Conservation (phyloP, 768 basidiomycete genomes). For the Rhizopogon rudus region DNA sequence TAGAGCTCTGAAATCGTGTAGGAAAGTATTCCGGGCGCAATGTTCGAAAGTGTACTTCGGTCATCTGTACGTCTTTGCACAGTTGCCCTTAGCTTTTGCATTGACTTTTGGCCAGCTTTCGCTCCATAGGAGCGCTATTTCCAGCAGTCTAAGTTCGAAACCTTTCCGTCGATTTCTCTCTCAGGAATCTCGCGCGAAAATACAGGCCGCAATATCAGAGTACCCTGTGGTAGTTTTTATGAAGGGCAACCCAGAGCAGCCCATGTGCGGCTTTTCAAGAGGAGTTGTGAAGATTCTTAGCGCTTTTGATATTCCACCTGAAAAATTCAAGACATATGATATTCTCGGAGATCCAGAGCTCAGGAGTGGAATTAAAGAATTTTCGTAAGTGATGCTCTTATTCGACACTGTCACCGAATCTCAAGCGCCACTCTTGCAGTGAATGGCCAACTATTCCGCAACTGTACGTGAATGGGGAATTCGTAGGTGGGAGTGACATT, state of each 20-base stretch:
- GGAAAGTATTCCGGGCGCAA: conserved; percentile 9
- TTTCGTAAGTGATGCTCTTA: conserved; percentile 67
- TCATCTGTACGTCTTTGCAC: conserved; percentile 35
- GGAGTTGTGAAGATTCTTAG: conserved; percentile 91
- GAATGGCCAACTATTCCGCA: conserved; percentile 99
- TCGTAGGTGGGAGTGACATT: conserved; percentile 97
- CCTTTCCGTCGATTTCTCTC: conserved; percentile 47
- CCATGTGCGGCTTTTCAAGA: conserved; percentile 94
- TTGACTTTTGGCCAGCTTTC: conserved; percentile 21
- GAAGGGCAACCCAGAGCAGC: conserved; percentile 87
- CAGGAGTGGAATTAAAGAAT: conserved; percentile 87
- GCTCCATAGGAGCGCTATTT: conserved; percentile 27
- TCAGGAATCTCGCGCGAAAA: conserved; percentile 53
- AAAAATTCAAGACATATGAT: conserved; percentile 88
- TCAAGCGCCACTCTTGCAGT: conserved; percentile 34
- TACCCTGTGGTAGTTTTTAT: conserved; percentile 94
- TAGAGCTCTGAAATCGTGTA: not conserved
- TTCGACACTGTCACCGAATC: not conserved
- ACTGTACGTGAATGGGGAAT: conserved; percentile 91
- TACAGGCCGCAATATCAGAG: conserved; percentile 68
- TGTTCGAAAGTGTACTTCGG: conserved; percentile 43
- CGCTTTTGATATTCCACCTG: conserved; percentile 69
- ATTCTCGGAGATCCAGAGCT: conserved; percentile 85
- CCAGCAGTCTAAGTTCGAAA: conserved; percentile 4
- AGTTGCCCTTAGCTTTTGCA: not conserved